Conservation (phyloP, 495 filamentous ascomycete species). For the Podospora conica region DNA sequence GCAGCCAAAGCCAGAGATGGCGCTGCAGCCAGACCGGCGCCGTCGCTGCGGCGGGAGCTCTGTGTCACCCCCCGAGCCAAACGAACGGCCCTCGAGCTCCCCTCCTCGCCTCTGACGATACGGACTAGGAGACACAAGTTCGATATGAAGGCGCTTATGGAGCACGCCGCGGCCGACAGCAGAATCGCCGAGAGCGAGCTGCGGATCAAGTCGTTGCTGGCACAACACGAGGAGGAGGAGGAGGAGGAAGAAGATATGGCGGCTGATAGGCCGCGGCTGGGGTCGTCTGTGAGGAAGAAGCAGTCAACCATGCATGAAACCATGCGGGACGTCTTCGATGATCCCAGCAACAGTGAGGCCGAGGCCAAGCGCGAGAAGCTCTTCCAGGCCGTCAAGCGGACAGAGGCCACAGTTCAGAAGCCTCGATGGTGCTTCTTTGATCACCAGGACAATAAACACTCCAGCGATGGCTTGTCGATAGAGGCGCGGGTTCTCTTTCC, state of each 20-base stretch:
- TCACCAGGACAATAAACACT: slow-evolving; percentile 15
- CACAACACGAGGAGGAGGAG: slow-evolving; percentile 12
- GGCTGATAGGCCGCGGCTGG: neutral
- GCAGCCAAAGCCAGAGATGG: neutral
- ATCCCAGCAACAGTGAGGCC: slow-evolving; percentile 46
- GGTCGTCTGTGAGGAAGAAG: slow-evolving; percentile 15
- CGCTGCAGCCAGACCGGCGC: neutral
- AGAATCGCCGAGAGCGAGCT: slow-evolving; percentile 52
- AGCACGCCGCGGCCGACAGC: slow-evolving; percentile 51
- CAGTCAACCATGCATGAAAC: slow-evolving; percentile 27
- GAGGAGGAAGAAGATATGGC: slow-evolving; percentile 18
- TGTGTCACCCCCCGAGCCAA: slow-evolving; percentile 35
- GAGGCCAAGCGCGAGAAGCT: slow-evolving; percentile 52
- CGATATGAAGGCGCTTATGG: slow-evolving; percentile 59
- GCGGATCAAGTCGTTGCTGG: slow-evolving; percentile 32
- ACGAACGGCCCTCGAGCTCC: slow-evolving; percentile 31
- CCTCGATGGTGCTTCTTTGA: slow-evolving; percentile 66
- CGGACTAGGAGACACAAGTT: slow-evolving; percentile 53
- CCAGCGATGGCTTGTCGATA: slow-evolving; percentile 21
- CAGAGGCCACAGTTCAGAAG: slow-evolving; percentile 57
- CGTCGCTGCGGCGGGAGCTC: neutral
- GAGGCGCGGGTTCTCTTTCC: slow-evolving; percentile 33
- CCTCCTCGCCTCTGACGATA: slow-evolving; percentile 39
- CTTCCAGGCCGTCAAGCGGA: slow-evolving; percentile 65
- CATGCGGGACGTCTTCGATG: slow-evolving; percentile 38